Evolutionary conservation across 2,329 filamentous ascomycete species (phyloP), one percentile per base, ranked within the genome.

Genomic region (Orbilia javanica): DNA sequence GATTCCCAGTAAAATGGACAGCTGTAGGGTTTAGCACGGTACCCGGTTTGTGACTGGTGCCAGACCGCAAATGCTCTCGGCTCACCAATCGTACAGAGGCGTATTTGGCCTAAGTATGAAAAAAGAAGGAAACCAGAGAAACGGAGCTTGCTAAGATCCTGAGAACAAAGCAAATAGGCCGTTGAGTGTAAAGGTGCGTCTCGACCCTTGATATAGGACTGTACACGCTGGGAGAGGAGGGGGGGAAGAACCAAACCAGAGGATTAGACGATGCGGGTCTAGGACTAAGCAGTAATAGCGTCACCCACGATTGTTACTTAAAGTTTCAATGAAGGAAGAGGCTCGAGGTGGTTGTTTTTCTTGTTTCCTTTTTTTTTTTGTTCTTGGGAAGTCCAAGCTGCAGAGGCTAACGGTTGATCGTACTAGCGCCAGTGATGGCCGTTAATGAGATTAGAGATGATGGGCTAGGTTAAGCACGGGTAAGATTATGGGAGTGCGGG

Each of bases 101-200:
- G 34, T 73, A 60, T 48, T 60, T 63, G 62, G 27, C 69, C 46
- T 63, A 39, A 62, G 60, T 48, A 66, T 65, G 50, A 77, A 77
- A 71, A 77, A 77, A 66, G 66, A 77, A 77, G 66, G 57, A 77
- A 77, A 27, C 50, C 29, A 71, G 66, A 71, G 73, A 70, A 52
- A 29, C 55, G 55, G 27, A 62, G 73, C 50, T 70, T 48, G 20
- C 46, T 46, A 50, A 77, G 66, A 68, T 71, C 60, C 46, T 46
- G 57, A 77, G 66, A 68, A 77, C 60, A 77, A 77, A 77, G 67
- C 62, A 77, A 60, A 77, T 50, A 57, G 62, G 55, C 64, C 42
- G 64, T 75, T 75, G 71, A 42, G 53, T 46, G 25, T 53, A 34
- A 36, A 64, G 44, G 44, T 46, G 46, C 46, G 55, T 46, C 52